Evolutionary conservation across 768 basidiomycete species (phyloP).

Genomic region (Roridomyces roridus): DNA sequence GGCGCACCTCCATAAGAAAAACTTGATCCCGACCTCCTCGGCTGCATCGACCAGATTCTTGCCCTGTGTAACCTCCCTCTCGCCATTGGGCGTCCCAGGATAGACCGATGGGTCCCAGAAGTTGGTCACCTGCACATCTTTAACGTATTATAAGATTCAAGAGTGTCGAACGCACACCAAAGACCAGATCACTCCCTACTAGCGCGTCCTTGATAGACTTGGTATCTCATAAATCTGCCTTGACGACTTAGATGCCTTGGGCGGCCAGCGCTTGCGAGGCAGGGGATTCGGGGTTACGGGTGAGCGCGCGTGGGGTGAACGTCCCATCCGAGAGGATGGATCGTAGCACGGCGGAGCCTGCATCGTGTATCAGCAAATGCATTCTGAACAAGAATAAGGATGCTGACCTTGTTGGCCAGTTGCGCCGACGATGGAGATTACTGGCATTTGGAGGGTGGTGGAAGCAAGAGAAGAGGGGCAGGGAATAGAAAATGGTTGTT

Average conservation of each 20-base stretch:
- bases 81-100: neutral
- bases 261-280: conserved; percentile 23
- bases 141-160: no score
- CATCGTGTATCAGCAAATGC: no score
- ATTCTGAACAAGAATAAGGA: no score
- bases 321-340: conserved; percentile 37
- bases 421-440: no score
- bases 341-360: conserved; percentile 31
- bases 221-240: conserved; percentile 33
- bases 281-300: conserved; percentile 35
- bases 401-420: no score
- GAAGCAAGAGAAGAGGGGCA: no score
- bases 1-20: neutral
- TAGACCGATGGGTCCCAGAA: neutral
- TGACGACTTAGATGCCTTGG: neutral
- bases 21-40: conserved; percentile 2
- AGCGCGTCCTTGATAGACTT: conserved; percentile 34
- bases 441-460: no score
- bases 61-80: neutral
- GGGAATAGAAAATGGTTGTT: no score
- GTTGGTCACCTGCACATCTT: neutral
- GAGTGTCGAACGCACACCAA: conserved; percentile 31
- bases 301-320: conserved; percentile 40
- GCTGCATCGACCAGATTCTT: conserved; percentile 5
- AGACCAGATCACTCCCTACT: conserved; percentile 36